Evolutionary conservation across 345 rosid species (phyloP).

Genomic region (Populus nigra): DNA sequence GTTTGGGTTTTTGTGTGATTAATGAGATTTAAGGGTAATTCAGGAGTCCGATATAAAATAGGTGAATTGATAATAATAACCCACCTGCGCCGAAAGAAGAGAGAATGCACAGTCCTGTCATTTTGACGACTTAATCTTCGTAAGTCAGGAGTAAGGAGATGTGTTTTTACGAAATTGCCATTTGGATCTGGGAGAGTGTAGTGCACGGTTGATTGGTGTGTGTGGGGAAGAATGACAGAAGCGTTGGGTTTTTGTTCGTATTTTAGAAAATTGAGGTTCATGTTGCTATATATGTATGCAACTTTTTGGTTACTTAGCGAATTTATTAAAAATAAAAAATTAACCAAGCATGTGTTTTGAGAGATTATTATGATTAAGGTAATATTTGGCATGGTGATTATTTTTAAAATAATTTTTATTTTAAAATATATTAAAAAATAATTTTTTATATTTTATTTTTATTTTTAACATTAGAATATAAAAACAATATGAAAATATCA

Average conservation of each 20-base stretch:
- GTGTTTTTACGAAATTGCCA: constrained; percentile 10
- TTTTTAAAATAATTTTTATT: too few species aligned
- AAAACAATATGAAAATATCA: too few species aligned
- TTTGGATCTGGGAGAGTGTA: neutral
- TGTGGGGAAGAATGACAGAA: neutral
- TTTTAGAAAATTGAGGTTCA: neutral
- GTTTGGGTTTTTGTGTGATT: neutral
- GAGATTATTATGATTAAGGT: too few species aligned
- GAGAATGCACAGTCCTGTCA: neutral
- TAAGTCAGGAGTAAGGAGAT: neutral
- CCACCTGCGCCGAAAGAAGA: constrained; percentile 23
- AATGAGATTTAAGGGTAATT: neutral
- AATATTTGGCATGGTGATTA: too few species aligned
- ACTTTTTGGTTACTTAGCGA: neutral
- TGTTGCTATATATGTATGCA: neutral
- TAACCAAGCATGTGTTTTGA: neutral
- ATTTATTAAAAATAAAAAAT: neutral
- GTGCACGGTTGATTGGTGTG: neutral
- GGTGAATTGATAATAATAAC: neutral
- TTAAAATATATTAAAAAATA: too few species aligned
- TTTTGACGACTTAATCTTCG: neutral
- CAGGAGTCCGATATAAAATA: neutral
- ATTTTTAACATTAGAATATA: too few species aligned
- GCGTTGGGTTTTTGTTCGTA: neutral
- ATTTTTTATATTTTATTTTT: too few species aligned